Evolutionary conservation across 2,329 filamentous ascomycete genomes (phyloP).

Genomic region (Epichloe amarillans): DNA sequence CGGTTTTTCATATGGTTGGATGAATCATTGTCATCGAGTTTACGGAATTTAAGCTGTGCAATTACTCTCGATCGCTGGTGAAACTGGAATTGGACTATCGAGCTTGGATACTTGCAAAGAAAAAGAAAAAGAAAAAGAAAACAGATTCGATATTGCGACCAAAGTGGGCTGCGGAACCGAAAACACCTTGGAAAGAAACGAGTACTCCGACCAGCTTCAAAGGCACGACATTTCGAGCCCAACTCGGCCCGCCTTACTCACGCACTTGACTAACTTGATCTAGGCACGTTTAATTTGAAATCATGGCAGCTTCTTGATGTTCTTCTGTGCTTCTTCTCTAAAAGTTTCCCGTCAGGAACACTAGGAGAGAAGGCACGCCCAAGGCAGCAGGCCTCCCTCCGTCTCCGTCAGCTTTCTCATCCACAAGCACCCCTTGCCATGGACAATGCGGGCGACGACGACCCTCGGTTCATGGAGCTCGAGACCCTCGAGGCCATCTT

Average conservation of each 20-base stretch:
- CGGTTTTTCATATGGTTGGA: neutral
- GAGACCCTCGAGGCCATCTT: slow-evolving; percentile 50
- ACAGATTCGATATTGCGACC: neutral
- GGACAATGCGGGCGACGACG: slow-evolving; percentile 34
- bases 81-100: no score
- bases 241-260: neutral
- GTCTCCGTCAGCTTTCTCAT: neutral
- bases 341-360: no score
- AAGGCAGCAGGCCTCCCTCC: no score
- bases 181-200: neutral
- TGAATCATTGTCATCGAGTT: no score
- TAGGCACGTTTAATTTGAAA: no score
- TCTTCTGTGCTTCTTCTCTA: no score
- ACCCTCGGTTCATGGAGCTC: slow-evolving; percentile 45
- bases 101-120: neutral
- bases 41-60: no score
- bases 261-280: no score
- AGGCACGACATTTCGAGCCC: neutral
- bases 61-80: no score
- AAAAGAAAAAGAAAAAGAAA: neutral
- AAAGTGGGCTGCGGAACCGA: no score
- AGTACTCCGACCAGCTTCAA: neutral
- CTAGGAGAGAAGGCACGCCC: no score
- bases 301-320: no score
- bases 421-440: slow-evolving; percentile 13